Evolutionary conservation across 139 green algal genomes (phyloP).

Genomic region (Micractinium sp.): DNA sequence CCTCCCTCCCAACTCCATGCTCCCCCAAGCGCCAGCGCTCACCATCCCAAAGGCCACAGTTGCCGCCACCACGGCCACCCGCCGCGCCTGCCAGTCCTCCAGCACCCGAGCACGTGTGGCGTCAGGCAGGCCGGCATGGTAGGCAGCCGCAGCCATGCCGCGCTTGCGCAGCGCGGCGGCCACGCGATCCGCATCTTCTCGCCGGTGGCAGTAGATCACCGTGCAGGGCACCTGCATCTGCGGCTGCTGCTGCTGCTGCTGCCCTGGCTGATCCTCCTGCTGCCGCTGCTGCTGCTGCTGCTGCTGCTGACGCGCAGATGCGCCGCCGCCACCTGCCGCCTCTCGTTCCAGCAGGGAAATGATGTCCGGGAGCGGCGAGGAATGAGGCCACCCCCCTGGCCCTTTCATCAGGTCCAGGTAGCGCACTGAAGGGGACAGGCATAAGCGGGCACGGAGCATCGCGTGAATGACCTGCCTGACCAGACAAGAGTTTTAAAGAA

Average conservation of each 20-base stretch:
- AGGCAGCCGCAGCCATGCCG: slow-evolving; percentile 54
- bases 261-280: not conserved
- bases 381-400: not conserved
- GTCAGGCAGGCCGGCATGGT: slow-evolving; percentile 62
- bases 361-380: slow-evolving; percentile 6
- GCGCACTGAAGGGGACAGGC: not conserved
- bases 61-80: slow-evolving; percentile 65
- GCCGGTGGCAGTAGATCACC: slow-evolving; percentile 65
- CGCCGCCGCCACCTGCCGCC: not conserved
- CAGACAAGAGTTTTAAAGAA: too few relatives aligned
- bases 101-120: slow-evolving; percentile 44
- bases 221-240: slow-evolving; percentile 19
- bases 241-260: not conserved
- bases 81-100: slow-evolving; percentile 53
- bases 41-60: slow-evolving; percentile 88
- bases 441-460: not conserved
- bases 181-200: slow-evolving; percentile 49
- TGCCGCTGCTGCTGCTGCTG: not conserved
- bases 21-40: slow-evolving; percentile 68
- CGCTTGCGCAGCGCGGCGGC: slow-evolving; percentile 35
- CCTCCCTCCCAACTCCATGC: not conserved
- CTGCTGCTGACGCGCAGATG: not conserved
- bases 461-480: not conserved
- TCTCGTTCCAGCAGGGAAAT: not conserved
- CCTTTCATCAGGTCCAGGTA: slow-evolving; percentile 1